Evolutionary conservation across 1,284 basidiomycete species (phyloP), one percentile per base, ranked within the genome.

Genomic region (Naganishia sp.): DNA sequence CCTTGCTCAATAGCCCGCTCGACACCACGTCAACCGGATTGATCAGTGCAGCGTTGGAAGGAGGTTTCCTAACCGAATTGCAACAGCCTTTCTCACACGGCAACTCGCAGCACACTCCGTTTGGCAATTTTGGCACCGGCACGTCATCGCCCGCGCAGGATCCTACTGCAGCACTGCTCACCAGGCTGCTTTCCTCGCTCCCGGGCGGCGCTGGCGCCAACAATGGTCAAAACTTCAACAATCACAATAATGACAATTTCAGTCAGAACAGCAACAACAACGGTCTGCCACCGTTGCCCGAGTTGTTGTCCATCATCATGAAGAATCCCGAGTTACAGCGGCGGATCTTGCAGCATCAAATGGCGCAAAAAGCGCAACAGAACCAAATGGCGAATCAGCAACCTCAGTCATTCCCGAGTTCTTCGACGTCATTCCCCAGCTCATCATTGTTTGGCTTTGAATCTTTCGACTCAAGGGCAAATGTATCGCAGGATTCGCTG

Each of bases 321-420:
- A 61, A 61, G n/a, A 61, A 61, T 25, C 59, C 59, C 48, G 59
- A 61, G 21, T 39, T 61, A 13, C 59, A 61, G 42, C 59, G 59
- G n/a, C 59, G 59, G 6, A 48, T 61, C 13, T 50, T 61, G 18
- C 48, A 61, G 36, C 59, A 61, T 43, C 59, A 61, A 18, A 61
- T 61, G 59, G 59, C 59, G 6, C 59, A 61, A 18, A 61, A 61
- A 28, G 59, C 59, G 1, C 59, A 61, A 50, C 59, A 61, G 28
- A 61, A 61, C 36, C 59, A 61, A 42, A 61, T 61, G 48, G 9
- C 59, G 16, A 48, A 52, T 21, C 59, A 61, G 16, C 59, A 61
- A 36, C 10, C 49, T 13, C 59, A 61, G 48, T 52, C 59, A 28
- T 61, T 61, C 23, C 59, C 59, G 16, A 61, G 48, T n/a, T 52